Conservation (phyloP, 2,329 filamentous ascomycete species). For the Lecanosticta acicola region DNA sequence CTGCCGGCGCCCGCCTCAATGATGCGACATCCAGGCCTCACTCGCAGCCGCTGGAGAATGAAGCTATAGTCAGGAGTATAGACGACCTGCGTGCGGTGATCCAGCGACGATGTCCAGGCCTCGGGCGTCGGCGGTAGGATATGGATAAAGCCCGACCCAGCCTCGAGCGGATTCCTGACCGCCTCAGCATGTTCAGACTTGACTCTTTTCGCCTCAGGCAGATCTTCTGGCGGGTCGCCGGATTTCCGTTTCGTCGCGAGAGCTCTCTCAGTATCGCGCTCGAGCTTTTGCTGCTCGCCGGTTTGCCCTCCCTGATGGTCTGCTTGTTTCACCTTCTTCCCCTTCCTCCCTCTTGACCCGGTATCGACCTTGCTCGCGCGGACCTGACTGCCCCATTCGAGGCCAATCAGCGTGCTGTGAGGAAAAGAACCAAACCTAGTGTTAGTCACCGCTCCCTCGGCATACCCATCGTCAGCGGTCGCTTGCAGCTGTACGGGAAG, state of each 20-base stretch:
- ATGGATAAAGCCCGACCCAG: constrained; percentile 65
- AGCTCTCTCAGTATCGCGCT: neutral
- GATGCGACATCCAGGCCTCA: constrained; percentile 63
- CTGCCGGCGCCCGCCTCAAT: constrained; percentile 80
- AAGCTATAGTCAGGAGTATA: constrained; percentile 86
- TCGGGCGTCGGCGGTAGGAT: constrained; percentile 74
- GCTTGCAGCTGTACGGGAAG: constrained; percentile 60
- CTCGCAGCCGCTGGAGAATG: constrained; percentile 68
- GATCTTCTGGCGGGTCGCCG: constrained; percentile 30
- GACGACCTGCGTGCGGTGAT: constrained; percentile 78
- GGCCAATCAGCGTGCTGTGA: constrained; percentile 52
- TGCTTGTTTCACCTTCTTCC: constrained; percentile 45
- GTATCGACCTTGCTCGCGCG: constrained; percentile 86
- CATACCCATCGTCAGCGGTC: constrained; percentile 37
- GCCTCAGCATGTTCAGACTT: constrained; percentile 25
- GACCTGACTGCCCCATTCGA: constrained; percentile 89
- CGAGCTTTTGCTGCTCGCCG: constrained; percentile 2
- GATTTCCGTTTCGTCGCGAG: constrained; percentile 41
- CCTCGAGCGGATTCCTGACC: constrained; percentile 51
- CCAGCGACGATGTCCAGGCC: constrained; percentile 72
- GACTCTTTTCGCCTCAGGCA: constrained; percentile 30
- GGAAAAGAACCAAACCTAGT: constrained; percentile 81
- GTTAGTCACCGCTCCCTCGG: constrained; percentile 58
- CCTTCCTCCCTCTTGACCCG: constrained; percentile 72
- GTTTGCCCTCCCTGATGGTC: neutral